These are phyloP conservation scores for Xylaria curta DNA, from an alignment of 495 filamentous ascomycete genomes.

Conservation along the genomic window DNA sequence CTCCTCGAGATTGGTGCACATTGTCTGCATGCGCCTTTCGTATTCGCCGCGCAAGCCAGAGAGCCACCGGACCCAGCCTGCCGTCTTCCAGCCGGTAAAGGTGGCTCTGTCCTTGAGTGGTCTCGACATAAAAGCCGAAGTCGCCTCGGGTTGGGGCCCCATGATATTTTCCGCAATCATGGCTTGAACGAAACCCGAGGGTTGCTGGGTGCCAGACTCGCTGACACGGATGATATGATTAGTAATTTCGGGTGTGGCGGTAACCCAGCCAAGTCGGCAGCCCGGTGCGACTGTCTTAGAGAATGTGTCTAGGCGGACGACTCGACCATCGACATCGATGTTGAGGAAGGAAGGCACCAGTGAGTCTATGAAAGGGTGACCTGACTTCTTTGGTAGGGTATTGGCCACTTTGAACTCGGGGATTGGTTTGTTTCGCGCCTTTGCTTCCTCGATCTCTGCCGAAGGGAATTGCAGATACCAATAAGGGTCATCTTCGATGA, in stretches of 20 bases:
- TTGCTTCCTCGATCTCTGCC: constrained; percentile 57
- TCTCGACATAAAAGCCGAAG: constrained; percentile 42
- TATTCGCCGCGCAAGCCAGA: constrained; percentile 80
- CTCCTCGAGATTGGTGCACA: constrained; percentile 73
- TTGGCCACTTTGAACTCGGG: constrained; percentile 33
- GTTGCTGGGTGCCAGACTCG: constrained; percentile 74
- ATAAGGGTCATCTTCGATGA: constrained; percentile 95
- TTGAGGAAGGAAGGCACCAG: constrained; percentile 77
- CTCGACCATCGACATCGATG: constrained; percentile 83
- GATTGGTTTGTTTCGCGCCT: constrained; percentile 44
- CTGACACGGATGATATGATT: constrained; percentile 73
- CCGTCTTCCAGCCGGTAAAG: constrained; percentile 73
- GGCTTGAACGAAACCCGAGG: constrained; percentile 85
- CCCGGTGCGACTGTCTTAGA: constrained; percentile 84
- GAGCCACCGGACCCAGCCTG: constrained; percentile 90
- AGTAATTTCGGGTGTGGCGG: constrained; percentile 75
- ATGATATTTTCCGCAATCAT: constrained; percentile 80
- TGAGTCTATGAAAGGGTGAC: constrained; percentile 80
- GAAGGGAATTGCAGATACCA: constrained; percentile 93
- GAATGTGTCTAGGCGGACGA: constrained; percentile 83
- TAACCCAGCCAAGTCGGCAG: constrained; percentile 84
- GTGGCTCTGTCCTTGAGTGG: constrained; percentile 34
- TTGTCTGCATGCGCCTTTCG: constrained; percentile 78
- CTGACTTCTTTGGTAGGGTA: constrained; percentile 62
- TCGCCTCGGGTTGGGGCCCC: constrained; percentile 61